phyloP scores from a whole-genome alignment of 1,284 basidiomycete genomes.

The Crocinoboletus sp. region DNA sequence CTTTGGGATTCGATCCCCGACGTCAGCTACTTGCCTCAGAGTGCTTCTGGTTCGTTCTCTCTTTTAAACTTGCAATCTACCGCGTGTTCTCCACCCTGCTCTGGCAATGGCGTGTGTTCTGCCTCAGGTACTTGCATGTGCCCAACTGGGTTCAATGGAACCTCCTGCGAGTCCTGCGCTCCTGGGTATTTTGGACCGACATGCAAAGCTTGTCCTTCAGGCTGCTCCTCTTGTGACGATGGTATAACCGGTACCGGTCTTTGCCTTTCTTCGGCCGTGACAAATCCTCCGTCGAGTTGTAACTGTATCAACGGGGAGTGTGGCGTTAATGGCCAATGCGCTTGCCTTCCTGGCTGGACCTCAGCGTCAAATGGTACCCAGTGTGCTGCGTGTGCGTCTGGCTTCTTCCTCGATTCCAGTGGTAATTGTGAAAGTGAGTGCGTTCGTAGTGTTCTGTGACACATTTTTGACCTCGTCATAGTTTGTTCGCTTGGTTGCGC shows the following conservation, averaged over 20 bases:
- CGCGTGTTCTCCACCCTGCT: conserved; percentile 66
- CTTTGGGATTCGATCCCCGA: conserved; percentile 81
- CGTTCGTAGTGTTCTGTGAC: background rate
- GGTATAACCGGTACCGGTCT: conserved; percentile 69
- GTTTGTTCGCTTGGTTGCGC: conserved; percentile 72
- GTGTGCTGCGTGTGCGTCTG: conserved; percentile 66
- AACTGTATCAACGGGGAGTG: conserved; percentile 78
- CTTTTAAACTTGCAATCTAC: conserved; percentile 65
- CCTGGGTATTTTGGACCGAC: conserved; percentile 66
- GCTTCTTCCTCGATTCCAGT: conserved; percentile 65
- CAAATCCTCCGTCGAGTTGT: conserved; percentile 57
- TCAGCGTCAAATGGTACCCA: conserved; percentile 62
- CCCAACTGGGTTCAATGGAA: conserved; percentile 65
- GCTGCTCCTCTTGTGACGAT: conserved; percentile 67
- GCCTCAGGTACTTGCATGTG: conserved; percentile 66
- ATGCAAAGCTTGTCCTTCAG: conserved; percentile 63
- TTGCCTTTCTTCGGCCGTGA: conserved; percentile 51
- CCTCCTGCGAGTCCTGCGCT: conserved; percentile 72
- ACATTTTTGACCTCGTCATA: conserved; percentile 23
- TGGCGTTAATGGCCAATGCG: conserved; percentile 58
- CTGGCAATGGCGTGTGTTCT: conserved; percentile 65
- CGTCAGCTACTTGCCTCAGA: conserved; percentile 55
- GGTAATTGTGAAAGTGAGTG: conserved; percentile 68
- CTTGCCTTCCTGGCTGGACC: conserved; percentile 74
- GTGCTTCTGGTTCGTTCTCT: conserved; percentile 43